A percentile compares a stretch with the other conserved stretches of the same genome.
Conservation (phyloP, 2,329 filamentous ascomycete species). For the Aspergillus puulaauensis region DNA sequence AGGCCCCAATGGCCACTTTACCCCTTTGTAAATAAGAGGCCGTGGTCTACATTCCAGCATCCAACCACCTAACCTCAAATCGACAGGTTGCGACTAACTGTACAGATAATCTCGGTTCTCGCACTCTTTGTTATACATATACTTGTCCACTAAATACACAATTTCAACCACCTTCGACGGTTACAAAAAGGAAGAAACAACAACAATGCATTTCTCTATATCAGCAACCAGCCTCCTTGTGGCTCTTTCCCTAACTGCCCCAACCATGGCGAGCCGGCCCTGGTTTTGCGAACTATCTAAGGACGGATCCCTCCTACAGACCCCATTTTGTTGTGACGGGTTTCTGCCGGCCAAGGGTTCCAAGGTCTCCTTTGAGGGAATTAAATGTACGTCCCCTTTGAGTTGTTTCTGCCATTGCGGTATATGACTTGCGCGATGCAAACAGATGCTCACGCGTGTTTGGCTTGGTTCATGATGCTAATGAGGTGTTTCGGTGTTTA, state of each 20-base stretch:
- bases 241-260: slow-evolving; percentile 17
- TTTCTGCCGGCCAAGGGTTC: slow-evolving; percentile 19
- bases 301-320: slow-evolving; percentile 28
- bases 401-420: not conserved
- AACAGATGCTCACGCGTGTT: not conserved
- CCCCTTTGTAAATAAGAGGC: not conserved
- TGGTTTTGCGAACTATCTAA: slow-evolving; percentile 26
- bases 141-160: not conserved
- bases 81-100: not conserved
- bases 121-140: not conserved
- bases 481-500: slow-evolving; percentile 1
- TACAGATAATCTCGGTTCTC: not conserved
- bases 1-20: not conserved
- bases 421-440: not conserved
- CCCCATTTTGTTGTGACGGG: slow-evolving; percentile 30
- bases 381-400: slow-evolving; percentile 22
- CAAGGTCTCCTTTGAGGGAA: slow-evolving; percentile 20
- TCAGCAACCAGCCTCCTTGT: slow-evolving; percentile 15
- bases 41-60: not conserved
- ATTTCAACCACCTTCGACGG: not conserved
- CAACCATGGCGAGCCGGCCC: slow-evolving; percentile 9
- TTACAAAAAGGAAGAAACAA: not conserved
- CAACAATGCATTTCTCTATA: slow-evolving; percentile 16
- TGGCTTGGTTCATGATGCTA: slow-evolving; percentile 8
- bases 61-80: not conserved